Percentiles rank a stretch among this genome's conserved stretches.
phyloP scores from a whole-genome alignment of 2,329 filamentous ascomycete species.

The Botryotinia calthae region DNA sequence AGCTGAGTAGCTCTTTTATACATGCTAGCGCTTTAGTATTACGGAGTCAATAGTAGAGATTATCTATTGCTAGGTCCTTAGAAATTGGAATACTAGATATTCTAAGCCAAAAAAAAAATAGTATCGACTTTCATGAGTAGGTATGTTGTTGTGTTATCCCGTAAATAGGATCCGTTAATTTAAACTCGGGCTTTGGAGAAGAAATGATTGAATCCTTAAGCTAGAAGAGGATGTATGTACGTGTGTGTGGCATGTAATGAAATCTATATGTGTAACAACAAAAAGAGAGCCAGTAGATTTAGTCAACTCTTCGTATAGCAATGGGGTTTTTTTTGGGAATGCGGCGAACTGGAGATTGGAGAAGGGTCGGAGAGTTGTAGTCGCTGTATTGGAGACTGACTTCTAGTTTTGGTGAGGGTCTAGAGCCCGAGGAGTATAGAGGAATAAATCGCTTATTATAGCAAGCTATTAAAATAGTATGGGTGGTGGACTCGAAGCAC shows the following conservation, averaged over 20 bases:
- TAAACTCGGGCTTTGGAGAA: too few relatives aligned
- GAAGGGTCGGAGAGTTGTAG: neutral
- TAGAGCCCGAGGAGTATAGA: neutral
- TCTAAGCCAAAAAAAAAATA: neutral
- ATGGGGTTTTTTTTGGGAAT: too few relatives aligned
- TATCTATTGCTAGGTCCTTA: too few relatives aligned
- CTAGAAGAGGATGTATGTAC: neutral
- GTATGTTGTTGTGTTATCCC: neutral
- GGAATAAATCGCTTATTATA: neutral
- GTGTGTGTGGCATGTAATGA: too few relatives aligned
- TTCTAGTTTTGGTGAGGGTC: neutral
- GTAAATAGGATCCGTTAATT: neutral
- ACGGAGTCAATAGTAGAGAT: too few relatives aligned
- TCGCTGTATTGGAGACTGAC: neutral
- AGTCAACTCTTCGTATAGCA: too few relatives aligned
- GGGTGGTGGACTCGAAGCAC: neutral
- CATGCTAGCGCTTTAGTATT: neutral
- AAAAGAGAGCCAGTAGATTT: too few relatives aligned
- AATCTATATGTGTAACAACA: too few relatives aligned
- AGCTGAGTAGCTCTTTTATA: neutral
- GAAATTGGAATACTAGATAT: too few relatives aligned
- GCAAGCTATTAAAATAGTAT: neutral
- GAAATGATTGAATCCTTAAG: neutral
- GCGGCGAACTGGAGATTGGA: neutral
- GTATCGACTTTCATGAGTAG: too few relatives aligned